A percentile compares a stretch with the other conserved stretches of the same genome.
These are phyloP conservation scores for Botrytis byssoidea DNA, from an alignment of 2,329 filamentous ascomycete genomes.

Conservation along the genomic window DNA sequence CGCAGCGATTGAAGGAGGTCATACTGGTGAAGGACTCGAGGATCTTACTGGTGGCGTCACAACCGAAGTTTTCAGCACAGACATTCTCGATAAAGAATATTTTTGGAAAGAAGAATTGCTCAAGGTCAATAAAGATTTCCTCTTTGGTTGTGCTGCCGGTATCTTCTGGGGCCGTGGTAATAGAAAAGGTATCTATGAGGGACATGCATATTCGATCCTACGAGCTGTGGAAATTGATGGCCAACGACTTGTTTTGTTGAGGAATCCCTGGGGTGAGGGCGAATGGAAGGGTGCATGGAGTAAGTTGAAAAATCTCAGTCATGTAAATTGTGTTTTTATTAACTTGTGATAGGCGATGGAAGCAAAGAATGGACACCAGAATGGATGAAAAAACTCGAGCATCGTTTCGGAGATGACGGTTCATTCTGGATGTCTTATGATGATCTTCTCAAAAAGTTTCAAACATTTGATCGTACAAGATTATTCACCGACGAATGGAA, in stretches of 20 bases:
- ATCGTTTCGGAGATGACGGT: conserved; percentile 61
- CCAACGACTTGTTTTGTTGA: conserved; percentile 51
- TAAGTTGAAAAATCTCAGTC: background rate
- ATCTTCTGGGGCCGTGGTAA: conserved; percentile 39
- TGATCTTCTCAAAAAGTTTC: conserved; percentile 60
- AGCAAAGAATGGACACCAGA: conserved; percentile 62
- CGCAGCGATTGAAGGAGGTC: conserved; percentile 70
- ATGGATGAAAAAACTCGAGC: conserved; percentile 55
- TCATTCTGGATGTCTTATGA: conserved; percentile 64
- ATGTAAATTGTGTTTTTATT: conserved; percentile 1
- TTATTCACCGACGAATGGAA: conserved; percentile 61
- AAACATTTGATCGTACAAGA: conserved; percentile 58
- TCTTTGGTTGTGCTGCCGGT: conserved; percentile 64
- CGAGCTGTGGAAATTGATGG: conserved; percentile 53
- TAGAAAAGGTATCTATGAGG: conserved; percentile 56
- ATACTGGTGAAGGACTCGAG: conserved; percentile 54
- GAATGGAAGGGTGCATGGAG: conserved; percentile 58
- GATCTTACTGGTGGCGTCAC: conserved; percentile 69
- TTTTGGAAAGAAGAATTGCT: conserved; percentile 83
- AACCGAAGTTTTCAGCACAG: conserved; percentile 64
- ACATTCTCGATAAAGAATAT: conserved; percentile 73
- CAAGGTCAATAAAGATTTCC: conserved; percentile 76
- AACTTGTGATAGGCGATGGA: conserved; percentile 44
- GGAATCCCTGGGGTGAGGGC: conserved; percentile 60
- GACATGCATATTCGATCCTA: conserved; percentile 59